Evolutionary conservation across 2,329 filamentous ascomycete species (phyloP), one percentile per base, ranked within the genome.

Genomic region (Periglandula ipomoeae): DNA sequence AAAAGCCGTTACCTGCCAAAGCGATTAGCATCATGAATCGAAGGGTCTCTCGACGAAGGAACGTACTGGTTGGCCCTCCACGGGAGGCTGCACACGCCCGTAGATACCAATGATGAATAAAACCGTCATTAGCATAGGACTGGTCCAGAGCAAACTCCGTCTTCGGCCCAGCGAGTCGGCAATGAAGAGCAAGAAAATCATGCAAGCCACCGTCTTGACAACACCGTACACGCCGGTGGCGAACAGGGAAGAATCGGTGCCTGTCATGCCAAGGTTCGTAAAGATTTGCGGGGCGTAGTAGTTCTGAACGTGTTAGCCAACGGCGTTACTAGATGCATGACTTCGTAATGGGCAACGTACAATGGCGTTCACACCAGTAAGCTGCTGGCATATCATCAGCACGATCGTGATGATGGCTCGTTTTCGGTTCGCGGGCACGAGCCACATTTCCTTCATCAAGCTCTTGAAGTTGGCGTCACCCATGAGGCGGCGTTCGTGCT

Each of bases 91-190:
- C 48, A 82, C 74, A 37, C 81, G 74, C 44, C 85, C 77, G 59
- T 87, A 87, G 47, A 85, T 72, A n/a, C 82, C 84, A 50, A 87
- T 79, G 59, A 86, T 81, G 63, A 81, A 78, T 79, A 87, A 84
- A 54, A 76, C 73, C 15, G 74, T 53, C 8, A 73, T 81, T 66
- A 83, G 79, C 1, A 76, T 79, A 47, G 78, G 73, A 8, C 76
- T 80, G 1, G 81, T 85, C 78, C 79, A 84, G 15, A 85, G 67
- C 19, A 86, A 68, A 56, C 75, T 72, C 52, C 62, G 65, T 15
- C 82, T 70, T 49, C 85, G 76, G 20, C 85, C 85, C 1, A 88
- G 76, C 2, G 81, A 82, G 61, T 88, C 85, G 51, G 81, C 82
- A 13, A 78, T 75, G 56, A 86, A 82, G 54, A 84, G 60, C 23